These are phyloP conservation scores for Dictyostelium purpureum DNA, from an alignment of 78 protist species.

Conservation along the genomic window DNA sequence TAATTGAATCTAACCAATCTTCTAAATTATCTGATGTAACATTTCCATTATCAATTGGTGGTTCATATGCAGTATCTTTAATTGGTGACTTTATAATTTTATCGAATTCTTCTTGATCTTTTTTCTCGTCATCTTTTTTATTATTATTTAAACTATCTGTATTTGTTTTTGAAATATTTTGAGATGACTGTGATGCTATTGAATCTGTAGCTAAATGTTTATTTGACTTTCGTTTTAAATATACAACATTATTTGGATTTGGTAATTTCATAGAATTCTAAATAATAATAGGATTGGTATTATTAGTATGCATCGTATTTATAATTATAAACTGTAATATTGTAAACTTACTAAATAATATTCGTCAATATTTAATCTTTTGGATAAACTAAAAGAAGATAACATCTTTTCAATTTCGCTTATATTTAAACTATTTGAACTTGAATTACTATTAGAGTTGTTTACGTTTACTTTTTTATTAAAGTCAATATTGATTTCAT, in stretches of 20 bases:
- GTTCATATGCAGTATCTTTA: not conserved
- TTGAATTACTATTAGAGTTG: not conserved
- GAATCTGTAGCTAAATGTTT: conserved; percentile 3
- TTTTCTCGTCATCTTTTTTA: not conserved
- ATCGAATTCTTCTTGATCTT: not conserved
- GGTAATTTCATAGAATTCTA: conserved; percentile 35
- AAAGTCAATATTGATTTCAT: not conserved
- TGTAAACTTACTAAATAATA: conserved; percentile 32
- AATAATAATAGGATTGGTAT: not conserved
- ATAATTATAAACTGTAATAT: too few species aligned
- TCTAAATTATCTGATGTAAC: conserved; percentile 25
- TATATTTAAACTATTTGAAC: not conserved
- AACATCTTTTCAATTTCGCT: conserved; percentile 26
- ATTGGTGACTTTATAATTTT: not conserved
- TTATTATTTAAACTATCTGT: not conserved
- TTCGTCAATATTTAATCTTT: conserved; percentile 45
- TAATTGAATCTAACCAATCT: conserved; percentile 61
- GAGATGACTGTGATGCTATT: not conserved
- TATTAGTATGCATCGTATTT: not conserved
- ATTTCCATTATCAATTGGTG: conserved; percentile 9
- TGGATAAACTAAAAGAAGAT: not conserved
- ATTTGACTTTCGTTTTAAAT: conserved; percentile 46
- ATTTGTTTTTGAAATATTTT: not conserved
- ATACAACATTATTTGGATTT: conserved; percentile 3
- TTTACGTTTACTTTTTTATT: not conserved